Conservation (phyloP, 2,329 filamentous ascomycete species). For the Clathrospora elynae region DNA sequence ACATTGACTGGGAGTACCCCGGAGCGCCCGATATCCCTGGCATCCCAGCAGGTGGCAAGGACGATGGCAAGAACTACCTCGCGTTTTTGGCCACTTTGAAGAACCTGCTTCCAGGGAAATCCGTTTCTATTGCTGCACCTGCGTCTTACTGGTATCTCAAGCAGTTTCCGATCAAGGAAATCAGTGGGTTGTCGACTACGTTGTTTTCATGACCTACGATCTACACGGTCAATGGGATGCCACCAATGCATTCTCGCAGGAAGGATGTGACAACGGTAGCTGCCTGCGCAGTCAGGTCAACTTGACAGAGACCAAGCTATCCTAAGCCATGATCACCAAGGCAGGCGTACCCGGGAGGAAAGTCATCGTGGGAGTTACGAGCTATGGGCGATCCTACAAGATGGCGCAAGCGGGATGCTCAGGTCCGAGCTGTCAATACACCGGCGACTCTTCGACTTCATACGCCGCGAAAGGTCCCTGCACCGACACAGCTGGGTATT, state of each 20-base stretch:
- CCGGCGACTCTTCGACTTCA: slow-evolving; percentile 33
- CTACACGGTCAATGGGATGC: slow-evolving; percentile 53
- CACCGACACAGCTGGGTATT: slow-evolving; percentile 47
- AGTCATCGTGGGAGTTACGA: slow-evolving; percentile 41
- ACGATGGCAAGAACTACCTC: slow-evolving; percentile 47
- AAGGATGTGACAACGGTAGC: slow-evolving; percentile 38
- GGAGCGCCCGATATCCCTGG: slow-evolving; percentile 5
- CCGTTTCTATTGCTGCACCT: slow-evolving; percentile 34
- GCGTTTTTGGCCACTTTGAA: slow-evolving; percentile 21
- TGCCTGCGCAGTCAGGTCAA: slow-evolving; percentile 48
- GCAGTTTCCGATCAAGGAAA: slow-evolving; percentile 28
- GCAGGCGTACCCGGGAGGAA: slow-evolving; percentile 36
- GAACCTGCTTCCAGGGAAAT: slow-evolving; percentile 5
- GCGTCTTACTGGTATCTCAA: slow-evolving; percentile 42
- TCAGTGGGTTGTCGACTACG: slow-evolving; percentile 33
- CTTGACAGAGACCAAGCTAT: slow-evolving; percentile 42
- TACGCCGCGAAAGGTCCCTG: slow-evolving; percentile 44
- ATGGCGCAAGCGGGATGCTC: slow-evolving; percentile 44
- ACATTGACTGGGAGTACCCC: slow-evolving; percentile 57
- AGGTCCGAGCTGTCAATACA: slow-evolving; percentile 43
- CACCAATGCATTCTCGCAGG: slow-evolving; percentile 32
- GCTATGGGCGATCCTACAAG: slow-evolving; percentile 45
- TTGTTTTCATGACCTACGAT: slow-evolving; percentile 45
- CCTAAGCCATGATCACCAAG: slow-evolving; percentile 50
- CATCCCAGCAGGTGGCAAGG: slow-evolving; percentile 12